Base-by-base conservation (phyloP, 345 rosid genomes). In the Sonneratia alba region DNA sequence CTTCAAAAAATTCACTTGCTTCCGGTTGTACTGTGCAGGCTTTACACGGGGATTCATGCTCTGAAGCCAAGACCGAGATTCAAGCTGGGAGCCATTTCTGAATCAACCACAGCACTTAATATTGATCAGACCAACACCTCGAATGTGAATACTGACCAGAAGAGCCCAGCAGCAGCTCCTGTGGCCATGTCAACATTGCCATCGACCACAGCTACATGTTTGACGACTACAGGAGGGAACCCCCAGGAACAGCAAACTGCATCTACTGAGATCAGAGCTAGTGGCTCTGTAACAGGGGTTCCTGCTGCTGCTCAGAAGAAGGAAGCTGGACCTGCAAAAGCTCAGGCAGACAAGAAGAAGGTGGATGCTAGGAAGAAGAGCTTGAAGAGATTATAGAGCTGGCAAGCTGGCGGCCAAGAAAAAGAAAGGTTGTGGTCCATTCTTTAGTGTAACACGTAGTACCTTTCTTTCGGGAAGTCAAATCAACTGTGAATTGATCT, bases 331-430 rank as follows among this genome's bases (percentile, higher is more conserved):
- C 72, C 72, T 43, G 72, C 86, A 0, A 96, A 88, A 82, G 86
- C 80, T 75, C 89, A 75, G 68, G 88, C 90, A 37, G 98, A 89
- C 79, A 96, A 91, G 88, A 96, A 88, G 87, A 95, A 95, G 72
- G 84, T 89, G 76, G 98, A 96, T 80, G 98, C 99, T 0, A 92
- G 98, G 81, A 96, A 92, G 90, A 96, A 82, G 83, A 96, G 99
- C 83, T 82, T 96, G 74, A 92, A 92, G 83, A 92, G 99, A 91
- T 81, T 96, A 77, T 71, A 10, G 8, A 40, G 43, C 43, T 5
- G 43, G 12, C 47, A 45, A 45, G 42, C 13, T n/a, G n/a, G n/a
- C n/a, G n/a, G n/a, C n/a, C n/a, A n/a, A n/a, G n/a, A n/a, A n/a
- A n/a, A n/a, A n/a, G n/a, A n/a, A n/a, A n/a, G 10, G 43, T 40